Base-by-base conservation (phyloP, 495 filamentous ascomycete genomes). In the Penicillium samsonianum region DNA sequence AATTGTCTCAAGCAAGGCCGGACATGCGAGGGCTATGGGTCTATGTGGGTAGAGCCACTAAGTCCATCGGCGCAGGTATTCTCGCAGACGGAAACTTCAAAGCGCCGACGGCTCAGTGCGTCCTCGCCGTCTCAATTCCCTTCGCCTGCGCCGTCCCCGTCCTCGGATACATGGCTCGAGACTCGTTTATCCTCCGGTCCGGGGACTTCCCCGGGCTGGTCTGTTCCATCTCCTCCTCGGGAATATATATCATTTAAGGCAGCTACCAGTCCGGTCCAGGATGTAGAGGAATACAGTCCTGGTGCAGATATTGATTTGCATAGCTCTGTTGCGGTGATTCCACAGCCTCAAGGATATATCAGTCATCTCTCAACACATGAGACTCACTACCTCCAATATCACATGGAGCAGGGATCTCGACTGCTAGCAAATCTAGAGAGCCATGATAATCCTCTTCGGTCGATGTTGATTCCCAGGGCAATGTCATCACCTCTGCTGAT, bases 311-410 rank as follows among this genome's bases (percentile, higher is more conserved):
- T 20, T 3, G 28, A 55, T 22, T 26, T 4, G 22, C 16, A 25
- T 19, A n/a, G 35, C 33, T 12, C 45, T 33, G 40, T 60, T 17
- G 45, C 53, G 22, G 23, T 59, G 17, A 52, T 60, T n/a, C 58
- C 60, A 4, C 53, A 50, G 16, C 59, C 59, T 6, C 53, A 56
- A 10, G 55, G 62, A 47, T 40, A 52, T 23, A 60, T 71, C 30
- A 71, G 57, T 40, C 72, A 75, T 54, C 58, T 78, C 12, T 71
- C 73, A 0, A 53, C 64, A 14, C 46, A 66, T 42, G 76, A 79
- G 56, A 67, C 67, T 14, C 70, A 77, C 47, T 79, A 75, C 55
- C 68, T 79, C 19, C 74, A 77, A 60, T 79, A 79, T 40, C 74
- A 79, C 41, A 67, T 73, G 45, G 73, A 76, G 53, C 51, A 65